phyloP scores from a whole-genome alignment of 1,284 basidiomycete species.

The Meira nashicola region DNA sequence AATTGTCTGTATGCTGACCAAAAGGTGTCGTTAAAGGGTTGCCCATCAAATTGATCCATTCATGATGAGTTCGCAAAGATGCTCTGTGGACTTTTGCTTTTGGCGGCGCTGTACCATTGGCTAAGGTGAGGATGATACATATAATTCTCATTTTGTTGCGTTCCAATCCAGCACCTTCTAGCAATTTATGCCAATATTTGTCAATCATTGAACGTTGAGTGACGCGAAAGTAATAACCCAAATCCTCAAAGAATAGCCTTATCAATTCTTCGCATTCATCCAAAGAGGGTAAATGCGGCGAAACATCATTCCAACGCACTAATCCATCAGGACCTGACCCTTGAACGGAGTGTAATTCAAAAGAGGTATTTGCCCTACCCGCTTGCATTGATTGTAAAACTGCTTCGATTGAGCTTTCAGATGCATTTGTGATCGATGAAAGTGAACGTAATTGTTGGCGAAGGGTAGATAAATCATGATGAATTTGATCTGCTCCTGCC shows the following conservation, averaged over 20 bases:
- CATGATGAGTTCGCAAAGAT: background rate
- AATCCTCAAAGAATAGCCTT: background rate
- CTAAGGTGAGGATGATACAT: background rate
- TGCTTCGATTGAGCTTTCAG: background rate
- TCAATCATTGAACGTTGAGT: background rate
- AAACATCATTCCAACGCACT: background rate
- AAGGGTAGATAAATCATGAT: background rate
- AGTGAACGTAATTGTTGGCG: background rate
- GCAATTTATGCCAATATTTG: background rate
- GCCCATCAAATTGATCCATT: background rate
- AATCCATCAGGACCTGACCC: background rate
- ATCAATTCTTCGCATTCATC: background rate
- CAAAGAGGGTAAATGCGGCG: background rate
- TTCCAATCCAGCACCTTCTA: background rate
- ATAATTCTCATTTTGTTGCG: background rate
- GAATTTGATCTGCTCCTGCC: background rate
- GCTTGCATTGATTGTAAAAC: background rate
- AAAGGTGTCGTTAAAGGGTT: background rate
- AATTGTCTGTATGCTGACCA: background rate
- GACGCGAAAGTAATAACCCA: background rate
- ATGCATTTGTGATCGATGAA: background rate
- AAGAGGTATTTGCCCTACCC: background rate
- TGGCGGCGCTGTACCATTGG: background rate
- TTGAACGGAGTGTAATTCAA: background rate
- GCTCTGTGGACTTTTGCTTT: background rate